A percentile compares a stretch with the other conserved stretches of the same genome.
These are phyloP conservation scores for Elasticomyces elasticus DNA, from an alignment of 495 filamentous ascomycete genomes.

Conservation along the genomic window DNA sequence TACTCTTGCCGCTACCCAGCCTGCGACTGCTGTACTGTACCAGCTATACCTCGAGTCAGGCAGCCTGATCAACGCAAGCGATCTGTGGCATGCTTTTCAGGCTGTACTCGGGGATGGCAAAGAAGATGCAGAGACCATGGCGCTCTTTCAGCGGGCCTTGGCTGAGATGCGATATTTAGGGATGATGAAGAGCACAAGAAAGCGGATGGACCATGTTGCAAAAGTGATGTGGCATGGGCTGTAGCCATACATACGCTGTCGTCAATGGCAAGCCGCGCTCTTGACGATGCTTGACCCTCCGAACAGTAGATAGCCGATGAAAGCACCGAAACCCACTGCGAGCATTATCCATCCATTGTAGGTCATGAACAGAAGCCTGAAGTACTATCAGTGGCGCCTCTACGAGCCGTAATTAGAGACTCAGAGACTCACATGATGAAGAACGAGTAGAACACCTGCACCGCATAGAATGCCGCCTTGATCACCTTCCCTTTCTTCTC, in stretches of 20 bases:
- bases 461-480: slow-evolving; percentile 74
- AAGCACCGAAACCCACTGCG: slow-evolving; percentile 78
- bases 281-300: slow-evolving; percentile 53
- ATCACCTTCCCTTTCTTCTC: slow-evolving; percentile 56
- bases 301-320: slow-evolving; percentile 78
- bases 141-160: slow-evolving; percentile 69
- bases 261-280: slow-evolving; percentile 80
- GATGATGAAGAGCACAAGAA: slow-evolving; percentile 78
- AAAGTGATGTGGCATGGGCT: slow-evolving; percentile 67
- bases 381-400: not conserved
- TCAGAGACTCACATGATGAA: slow-evolving; percentile 88
- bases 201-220: slow-evolving; percentile 82
- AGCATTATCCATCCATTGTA: slow-evolving; percentile 98
- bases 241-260: too few species aligned
- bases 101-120: slow-evolving; percentile 60
- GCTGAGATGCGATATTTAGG: slow-evolving; percentile 79
- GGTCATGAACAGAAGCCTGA: slow-evolving; percentile 97
- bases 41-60: slow-evolving; percentile 87
- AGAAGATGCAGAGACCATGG: slow-evolving; percentile 36
- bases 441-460: slow-evolving; percentile 97
- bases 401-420: not conserved
- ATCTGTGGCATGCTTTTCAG: slow-evolving; percentile 82
- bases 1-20: slow-evolving; percentile 51
- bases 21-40: slow-evolving; percentile 73
- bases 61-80: slow-evolving; percentile 73